phyloP scores from a whole-genome alignment of 345 rosid genomes.

The Eucalyptus pauciflora region DNA sequence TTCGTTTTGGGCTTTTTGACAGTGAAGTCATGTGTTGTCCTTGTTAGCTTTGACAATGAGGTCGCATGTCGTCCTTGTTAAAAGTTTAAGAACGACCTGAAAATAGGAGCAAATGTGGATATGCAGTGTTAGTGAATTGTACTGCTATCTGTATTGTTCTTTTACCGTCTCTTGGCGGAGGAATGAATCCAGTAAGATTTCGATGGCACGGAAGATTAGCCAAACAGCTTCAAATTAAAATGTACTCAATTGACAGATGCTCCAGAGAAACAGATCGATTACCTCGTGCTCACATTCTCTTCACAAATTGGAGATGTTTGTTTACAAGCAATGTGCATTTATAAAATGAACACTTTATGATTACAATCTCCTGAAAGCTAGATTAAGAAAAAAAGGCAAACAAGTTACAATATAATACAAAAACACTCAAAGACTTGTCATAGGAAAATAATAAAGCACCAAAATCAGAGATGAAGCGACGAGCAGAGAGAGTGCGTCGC shows the following conservation, averaged over 20 bases:
- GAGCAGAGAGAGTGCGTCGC: neutral
- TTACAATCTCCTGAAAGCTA: neutral
- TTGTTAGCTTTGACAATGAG: neutral
- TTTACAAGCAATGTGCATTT: neutral
- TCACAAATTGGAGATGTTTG: neutral
- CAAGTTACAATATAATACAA: neutral
- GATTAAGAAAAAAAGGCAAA: neutral
- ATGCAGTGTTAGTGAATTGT: neutral
- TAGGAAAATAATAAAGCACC: neutral
- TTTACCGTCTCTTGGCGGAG: neutral
- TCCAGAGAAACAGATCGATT: neutral
- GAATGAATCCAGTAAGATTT: neutral
- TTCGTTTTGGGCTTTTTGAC: neutral
- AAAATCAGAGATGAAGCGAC: neutral
- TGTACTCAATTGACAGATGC: neutral
- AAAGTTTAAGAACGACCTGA: neutral
- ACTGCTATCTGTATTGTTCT: neutral
- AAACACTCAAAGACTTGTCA: neutral
- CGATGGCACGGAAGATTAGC: neutral
- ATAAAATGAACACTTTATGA: neutral
- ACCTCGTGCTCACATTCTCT: neutral
- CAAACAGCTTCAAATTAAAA: neutral
- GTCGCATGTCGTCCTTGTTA: neutral
- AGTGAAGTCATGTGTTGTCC: neutral
- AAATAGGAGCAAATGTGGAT: neutral